Percentiles rank a stretch among this genome's conserved stretches.
phyloP scores from a whole-genome alignment of 1,284 basidiomycete species.

The Trametes hirsuta region DNA sequence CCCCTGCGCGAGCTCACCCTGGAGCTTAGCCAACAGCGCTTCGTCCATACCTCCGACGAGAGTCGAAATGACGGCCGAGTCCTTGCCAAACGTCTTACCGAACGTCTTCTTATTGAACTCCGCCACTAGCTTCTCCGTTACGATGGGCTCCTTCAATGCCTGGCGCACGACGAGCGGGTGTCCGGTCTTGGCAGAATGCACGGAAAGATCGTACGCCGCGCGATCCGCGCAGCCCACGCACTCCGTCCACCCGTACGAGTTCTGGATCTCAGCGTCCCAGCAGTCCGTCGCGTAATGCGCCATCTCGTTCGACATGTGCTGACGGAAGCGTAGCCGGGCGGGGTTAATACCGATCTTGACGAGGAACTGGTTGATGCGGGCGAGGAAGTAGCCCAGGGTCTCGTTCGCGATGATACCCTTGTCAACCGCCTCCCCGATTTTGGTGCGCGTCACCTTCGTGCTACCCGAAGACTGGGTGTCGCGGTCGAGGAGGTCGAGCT shows the following conservation, averaged over 20 bases:
- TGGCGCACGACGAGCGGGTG: slow-evolving; percentile 83
- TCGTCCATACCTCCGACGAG: slow-evolving; percentile 74
- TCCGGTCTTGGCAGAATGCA: slow-evolving; percentile 60
- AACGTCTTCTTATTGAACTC: slow-evolving; percentile 89
- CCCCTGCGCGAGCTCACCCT: slow-evolving; percentile 79
- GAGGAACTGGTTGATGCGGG: slow-evolving; percentile 90
- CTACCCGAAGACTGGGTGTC: slow-evolving; percentile 81
- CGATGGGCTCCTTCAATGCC: slow-evolving; percentile 80
- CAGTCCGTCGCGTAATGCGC: slow-evolving; percentile 99
- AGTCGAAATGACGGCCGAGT: slow-evolving; percentile 76
- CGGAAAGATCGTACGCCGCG: slow-evolving; percentile 89
- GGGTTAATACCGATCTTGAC: slow-evolving; percentile 92
- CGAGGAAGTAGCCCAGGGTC: slow-evolving; percentile 97
- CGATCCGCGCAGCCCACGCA: slow-evolving; percentile 99
- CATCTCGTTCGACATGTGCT: slow-evolving; percentile 99
- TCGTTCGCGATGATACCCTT: slow-evolving; percentile 92
- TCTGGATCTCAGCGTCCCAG: slow-evolving; percentile 99
- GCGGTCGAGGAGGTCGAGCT: slow-evolving; percentile 82
- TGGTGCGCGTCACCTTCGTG: slow-evolving; percentile 69
- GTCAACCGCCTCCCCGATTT: slow-evolving; percentile 89
- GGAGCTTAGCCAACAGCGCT: slow-evolving; percentile 67
- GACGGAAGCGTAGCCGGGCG: slow-evolving; percentile 87
- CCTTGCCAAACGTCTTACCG: slow-evolving; percentile 90
- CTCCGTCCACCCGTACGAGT: slow-evolving; percentile 96
- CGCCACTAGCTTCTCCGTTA: slow-evolving; percentile 73